Base-by-base conservation (phyloP, 139 green algal genomes). In the Prasinococcaceae sp. region DNA sequence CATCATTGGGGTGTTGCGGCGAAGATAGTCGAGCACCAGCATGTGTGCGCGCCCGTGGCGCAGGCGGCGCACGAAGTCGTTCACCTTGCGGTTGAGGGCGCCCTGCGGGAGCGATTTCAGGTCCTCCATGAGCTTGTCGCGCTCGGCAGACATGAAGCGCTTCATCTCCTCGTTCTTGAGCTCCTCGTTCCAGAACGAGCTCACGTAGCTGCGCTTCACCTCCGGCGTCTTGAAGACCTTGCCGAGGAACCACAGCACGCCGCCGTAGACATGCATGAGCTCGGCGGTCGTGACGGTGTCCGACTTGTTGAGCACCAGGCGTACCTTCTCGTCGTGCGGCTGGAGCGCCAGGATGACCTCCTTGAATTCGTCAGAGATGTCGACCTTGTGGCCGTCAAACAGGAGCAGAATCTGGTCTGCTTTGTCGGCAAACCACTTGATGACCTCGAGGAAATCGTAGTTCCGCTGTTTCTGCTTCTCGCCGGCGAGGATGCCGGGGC, bases 321-420 rank as follows among this genome's bases (percentile, higher is more conserved):
- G 9, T n/a, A 47, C 40, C 40, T 47, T 47, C 19, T 47, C 40
- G 16, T 47, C 40, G 40, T 47, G 40, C 8, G 19, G 19, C 40
- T 47, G 24, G 40, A 47, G 24, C 19, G 40, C 24, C 19, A 29
- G 27, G 27, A 53, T 37, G 10, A 53, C 46, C 17, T 53, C 26
- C 40, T 47, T 47, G 40, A 47, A 47, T 20, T 47, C 40, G 40
- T 47, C 40, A 20, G 10, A 26, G 26, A 47, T 47, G 40, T 47
- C 40, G 8, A 47, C 19, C 40, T 47, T 47, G 40, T 47, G 26
- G 8, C 19, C 19, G 12, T 47, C 40, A 20, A 47, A 47, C 8
- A 47, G 40, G 8, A 47, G 12, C 6, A 47, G 40, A 14, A 47
- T 47, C 19, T 29, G 40, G 40, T 47, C 40, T 20, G 40, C 24